phyloP scores from a whole-genome alignment of 225 moss, liverwort and hornwort genomes.

The Pseudoscleropodium purum region DNA sequence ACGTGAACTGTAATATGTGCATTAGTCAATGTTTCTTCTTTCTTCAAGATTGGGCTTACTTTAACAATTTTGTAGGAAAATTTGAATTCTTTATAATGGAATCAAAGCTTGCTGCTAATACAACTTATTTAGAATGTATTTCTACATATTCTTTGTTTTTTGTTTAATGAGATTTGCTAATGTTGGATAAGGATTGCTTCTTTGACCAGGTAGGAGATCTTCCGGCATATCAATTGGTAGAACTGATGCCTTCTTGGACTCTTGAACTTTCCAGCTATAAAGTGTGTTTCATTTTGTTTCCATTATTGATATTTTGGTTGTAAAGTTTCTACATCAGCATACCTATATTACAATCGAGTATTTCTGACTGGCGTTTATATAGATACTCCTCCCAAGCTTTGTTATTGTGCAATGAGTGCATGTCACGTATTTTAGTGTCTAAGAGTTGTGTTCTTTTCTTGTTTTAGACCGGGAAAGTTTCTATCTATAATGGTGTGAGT shows the following conservation, averaged over 20 bases:
- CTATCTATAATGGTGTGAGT: conserved; percentile 9
- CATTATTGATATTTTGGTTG: background rate
- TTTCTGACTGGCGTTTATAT: background rate
- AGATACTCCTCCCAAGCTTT: background rate
- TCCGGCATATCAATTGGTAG: conserved; percentile 83
- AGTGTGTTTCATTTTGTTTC: conserved; percentile 20
- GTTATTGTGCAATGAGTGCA: background rate
- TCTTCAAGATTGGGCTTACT: too few relatives aligned
- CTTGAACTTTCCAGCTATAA: conserved; percentile 77
- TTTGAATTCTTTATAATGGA: too few relatives aligned
- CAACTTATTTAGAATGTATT: too few relatives aligned
- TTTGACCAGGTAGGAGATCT: conserved; percentile 63
- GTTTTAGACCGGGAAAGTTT: conserved; percentile 70
- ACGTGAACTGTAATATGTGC: too few relatives aligned
- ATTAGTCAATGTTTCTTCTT: too few relatives aligned
- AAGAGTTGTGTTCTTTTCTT: background rate
- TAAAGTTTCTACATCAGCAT: background rate
- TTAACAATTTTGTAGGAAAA: too few relatives aligned
- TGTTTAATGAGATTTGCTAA: too few relatives aligned
- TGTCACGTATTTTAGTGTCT: background rate
- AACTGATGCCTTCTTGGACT: conserved; percentile 84
- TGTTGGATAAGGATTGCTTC: background rate
- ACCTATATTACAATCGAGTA: background rate
- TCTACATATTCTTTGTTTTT: too few relatives aligned
- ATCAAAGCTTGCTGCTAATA: too few relatives aligned